Evolutionary conservation across 768 basidiomycete genomes (phyloP).

Genomic region (Pisolithus microcarpus): DNA sequence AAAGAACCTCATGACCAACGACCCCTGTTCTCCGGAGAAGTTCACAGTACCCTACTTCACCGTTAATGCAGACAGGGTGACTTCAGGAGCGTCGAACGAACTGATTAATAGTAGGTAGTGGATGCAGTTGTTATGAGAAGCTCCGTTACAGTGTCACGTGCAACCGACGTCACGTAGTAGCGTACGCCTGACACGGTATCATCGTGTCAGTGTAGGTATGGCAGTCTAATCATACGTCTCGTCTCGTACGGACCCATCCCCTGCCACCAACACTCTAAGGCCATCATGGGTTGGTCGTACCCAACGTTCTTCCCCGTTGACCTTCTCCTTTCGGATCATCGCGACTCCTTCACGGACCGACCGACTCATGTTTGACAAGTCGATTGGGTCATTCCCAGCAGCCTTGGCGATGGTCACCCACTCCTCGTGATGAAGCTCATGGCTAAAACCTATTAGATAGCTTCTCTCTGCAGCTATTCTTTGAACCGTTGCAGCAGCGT

Average conservation of each 20-base stretch:
- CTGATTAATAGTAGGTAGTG: background rate
- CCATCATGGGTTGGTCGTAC: constrained; percentile 74
- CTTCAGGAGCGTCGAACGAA: background rate
- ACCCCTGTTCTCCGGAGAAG: constrained; percentile 28
- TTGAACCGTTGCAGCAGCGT: constrained; percentile 50
- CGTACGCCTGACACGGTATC: background rate
- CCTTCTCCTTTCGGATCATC: constrained; percentile 40
- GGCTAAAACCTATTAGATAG: constrained; percentile 70
- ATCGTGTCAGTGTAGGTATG: constrained; percentile 2
- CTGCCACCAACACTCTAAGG: constrained; percentile 45
- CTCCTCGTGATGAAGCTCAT: constrained; percentile 74
- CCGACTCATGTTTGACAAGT: constrained; percentile 19
- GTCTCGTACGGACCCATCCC: constrained; percentile 39
- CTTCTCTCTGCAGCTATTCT: constrained; percentile 53
- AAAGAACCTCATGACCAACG: constrained; percentile 47
- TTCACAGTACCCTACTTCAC: background rate
- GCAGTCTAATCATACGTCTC: constrained; percentile 36
- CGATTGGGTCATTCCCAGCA: constrained; percentile 31
- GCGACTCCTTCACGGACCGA: constrained; percentile 37
- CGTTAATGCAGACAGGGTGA: background rate
- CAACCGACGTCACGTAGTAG: background rate
- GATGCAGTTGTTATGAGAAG: background rate
- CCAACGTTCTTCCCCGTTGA: constrained; percentile 45
- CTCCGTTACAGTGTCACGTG: background rate
- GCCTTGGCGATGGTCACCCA: constrained; percentile 58